phyloP scores from a whole-genome alignment of 2,329 filamentous ascomycete genomes.

The Aspergillus sp. region DNA sequence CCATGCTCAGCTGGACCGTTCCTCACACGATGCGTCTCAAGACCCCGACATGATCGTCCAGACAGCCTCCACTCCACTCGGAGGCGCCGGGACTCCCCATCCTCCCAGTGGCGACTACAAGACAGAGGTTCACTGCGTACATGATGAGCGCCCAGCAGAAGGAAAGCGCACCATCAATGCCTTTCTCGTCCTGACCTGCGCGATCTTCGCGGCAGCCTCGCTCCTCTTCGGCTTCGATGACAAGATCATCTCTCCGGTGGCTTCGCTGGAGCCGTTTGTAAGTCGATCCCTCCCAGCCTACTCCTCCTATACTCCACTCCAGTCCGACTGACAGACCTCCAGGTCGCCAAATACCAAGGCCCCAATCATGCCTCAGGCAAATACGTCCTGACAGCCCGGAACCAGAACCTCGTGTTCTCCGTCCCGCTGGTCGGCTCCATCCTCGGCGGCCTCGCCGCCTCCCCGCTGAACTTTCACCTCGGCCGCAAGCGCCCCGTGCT shows the following conservation, averaged over 20 bases:
- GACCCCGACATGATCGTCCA: too few species aligned
- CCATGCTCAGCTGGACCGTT: too few species aligned
- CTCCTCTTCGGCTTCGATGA: slow-evolving; percentile 34
- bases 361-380: slow-evolving; percentile 19
- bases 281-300: slow-evolving; percentile 6
- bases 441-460: slow-evolving; percentile 30
- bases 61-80: too few species aligned
- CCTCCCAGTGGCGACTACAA: too few species aligned
- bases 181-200: slow-evolving; percentile 25
- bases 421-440: slow-evolving; percentile 35
- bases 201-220: slow-evolving; percentile 28
- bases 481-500: slow-evolving; percentile 37
- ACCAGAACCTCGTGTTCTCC: slow-evolving; percentile 35
- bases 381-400: slow-evolving; percentile 29
- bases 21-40: too few species aligned
- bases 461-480: slow-evolving; percentile 30
- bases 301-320: too few species aligned
- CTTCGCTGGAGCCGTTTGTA: slow-evolving; percentile 27
- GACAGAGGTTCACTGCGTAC: too few species aligned
- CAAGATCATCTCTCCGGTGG: slow-evolving; percentile 31
- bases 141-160: neutral
- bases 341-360: slow-evolving; percentile 33
- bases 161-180: slow-evolving; percentile 22
- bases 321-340: neutral
- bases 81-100: too few species aligned